These are phyloP conservation scores for Sporothrix euskadiensis DNA, from an alignment of 2,329 filamentous ascomycete genomes.

Conservation along the genomic window DNA sequence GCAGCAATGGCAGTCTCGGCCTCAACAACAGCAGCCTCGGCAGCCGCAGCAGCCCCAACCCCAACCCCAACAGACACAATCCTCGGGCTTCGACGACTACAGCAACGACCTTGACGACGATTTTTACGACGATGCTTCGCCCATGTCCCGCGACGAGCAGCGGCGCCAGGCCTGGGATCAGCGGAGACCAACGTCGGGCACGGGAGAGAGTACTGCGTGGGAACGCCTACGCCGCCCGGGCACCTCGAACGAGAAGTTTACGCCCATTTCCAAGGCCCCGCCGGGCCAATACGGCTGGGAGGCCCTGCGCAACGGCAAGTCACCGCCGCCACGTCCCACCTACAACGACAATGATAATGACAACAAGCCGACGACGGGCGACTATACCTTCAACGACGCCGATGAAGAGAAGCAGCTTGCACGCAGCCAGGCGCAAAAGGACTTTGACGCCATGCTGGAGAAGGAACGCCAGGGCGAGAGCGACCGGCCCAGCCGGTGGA, in stretches of 20 bases:
- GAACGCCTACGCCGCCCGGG: slow-evolving; percentile 31
- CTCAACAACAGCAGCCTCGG: not conserved
- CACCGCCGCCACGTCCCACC: not conserved
- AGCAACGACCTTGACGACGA: slow-evolving; percentile 15
- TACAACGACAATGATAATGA: not conserved
- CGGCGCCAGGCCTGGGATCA: slow-evolving; percentile 16
- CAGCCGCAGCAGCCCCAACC: not conserved
- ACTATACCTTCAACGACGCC: slow-evolving; percentile 26
- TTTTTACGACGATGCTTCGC: slow-evolving; percentile 33
- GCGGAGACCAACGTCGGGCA: not conserved
- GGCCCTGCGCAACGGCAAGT: slow-evolving; percentile 12
- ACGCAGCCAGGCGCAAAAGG: slow-evolving; percentile 31
- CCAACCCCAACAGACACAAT: not conserved
- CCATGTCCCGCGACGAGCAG: slow-evolving; percentile 28
- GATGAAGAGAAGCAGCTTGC: slow-evolving; percentile 28
- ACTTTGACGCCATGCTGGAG: slow-evolving; percentile 36
- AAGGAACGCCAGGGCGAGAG: slow-evolving; percentile 32
- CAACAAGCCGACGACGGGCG: slow-evolving; percentile 18
- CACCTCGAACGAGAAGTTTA: not conserved
- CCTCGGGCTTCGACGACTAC: not conserved
- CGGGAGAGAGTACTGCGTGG: slow-evolving; percentile 31
- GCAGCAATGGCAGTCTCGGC: not conserved
- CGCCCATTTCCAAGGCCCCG: slow-evolving; percentile 4
- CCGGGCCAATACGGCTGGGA: slow-evolving; percentile 14
- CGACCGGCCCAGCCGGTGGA: slow-evolving; percentile 16